Conservation (phyloP, 495 filamentous ascomycete species). For the Talaromyces stipitatus region DNA sequence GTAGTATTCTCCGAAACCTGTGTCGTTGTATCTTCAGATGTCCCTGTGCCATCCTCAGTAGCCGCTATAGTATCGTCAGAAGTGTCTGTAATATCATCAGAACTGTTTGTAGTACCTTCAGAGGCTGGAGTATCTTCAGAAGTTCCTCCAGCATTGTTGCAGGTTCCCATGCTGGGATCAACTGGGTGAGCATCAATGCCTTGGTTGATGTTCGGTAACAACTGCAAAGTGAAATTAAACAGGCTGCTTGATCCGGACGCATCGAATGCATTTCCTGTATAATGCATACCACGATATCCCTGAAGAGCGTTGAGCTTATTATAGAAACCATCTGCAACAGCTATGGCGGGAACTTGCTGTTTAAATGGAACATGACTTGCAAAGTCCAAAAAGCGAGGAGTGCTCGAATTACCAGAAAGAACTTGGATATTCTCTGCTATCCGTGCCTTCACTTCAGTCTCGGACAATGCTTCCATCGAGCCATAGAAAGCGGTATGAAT, state of each 20-base stretch:
- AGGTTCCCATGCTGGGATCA: neutral
- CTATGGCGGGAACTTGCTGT: neutral
- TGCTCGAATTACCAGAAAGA: neutral
- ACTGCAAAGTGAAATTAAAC: neutral
- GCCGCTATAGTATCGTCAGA: too few relatives aligned
- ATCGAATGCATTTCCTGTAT: conserved; percentile 12
- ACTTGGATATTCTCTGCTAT: neutral
- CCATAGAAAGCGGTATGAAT: neutral
- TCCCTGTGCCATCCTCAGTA: too few relatives aligned
- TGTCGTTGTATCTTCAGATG: too few relatives aligned
- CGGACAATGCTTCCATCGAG: neutral
- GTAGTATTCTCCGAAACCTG: too few relatives aligned
- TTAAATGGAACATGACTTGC: neutral
- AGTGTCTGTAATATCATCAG: too few relatives aligned
- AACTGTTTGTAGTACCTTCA: too few relatives aligned
- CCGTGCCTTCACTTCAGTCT: neutral
- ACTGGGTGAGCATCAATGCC: neutral
- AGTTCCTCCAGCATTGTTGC: neutral
- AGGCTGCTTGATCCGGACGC: neutral
- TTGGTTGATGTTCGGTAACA: neutral
- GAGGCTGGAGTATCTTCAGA: neutral
- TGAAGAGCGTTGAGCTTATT: conserved; percentile 1
- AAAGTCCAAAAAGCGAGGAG: neutral
- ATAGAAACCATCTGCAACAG: neutral
- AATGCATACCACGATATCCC: conserved; percentile 1